These are phyloP conservation scores for Teratosphaeria pseudoeucalypti DNA, from an alignment of 2,329 filamentous ascomycete genomes.

Conservation along the genomic window DNA sequence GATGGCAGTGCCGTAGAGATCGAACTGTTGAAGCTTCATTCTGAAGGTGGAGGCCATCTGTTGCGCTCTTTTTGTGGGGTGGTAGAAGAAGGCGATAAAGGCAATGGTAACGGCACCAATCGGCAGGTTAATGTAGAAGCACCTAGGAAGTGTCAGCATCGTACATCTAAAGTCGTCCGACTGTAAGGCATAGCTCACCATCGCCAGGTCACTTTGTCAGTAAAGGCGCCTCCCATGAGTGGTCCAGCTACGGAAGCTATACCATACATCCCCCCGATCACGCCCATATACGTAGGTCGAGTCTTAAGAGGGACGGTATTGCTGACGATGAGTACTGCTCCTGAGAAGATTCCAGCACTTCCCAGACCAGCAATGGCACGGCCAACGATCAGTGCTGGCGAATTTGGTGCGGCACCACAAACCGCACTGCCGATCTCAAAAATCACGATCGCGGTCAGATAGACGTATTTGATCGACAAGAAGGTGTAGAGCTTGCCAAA, in stretches of 20 bases:
- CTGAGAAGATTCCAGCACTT: slow-evolving; percentile 40
- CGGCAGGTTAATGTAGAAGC: slow-evolving; percentile 45
- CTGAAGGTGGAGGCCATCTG: slow-evolving; percentile 26
- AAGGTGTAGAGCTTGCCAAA: slow-evolving; percentile 40
- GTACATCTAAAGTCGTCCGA: neutral
- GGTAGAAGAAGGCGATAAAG: slow-evolving; percentile 27
- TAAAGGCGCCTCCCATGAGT: slow-evolving; percentile 31
- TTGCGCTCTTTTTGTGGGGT: slow-evolving; percentile 21
- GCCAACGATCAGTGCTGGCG: slow-evolving; percentile 40
- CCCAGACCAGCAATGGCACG: slow-evolving; percentile 42
- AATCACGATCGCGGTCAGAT: slow-evolving; percentile 33
- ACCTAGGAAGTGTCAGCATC: slow-evolving; percentile 25
- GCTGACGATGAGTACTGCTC: slow-evolving; percentile 38
- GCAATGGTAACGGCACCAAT: slow-evolving; percentile 35
- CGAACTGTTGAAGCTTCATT: slow-evolving; percentile 34
- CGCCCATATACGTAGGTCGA: slow-evolving; percentile 39
- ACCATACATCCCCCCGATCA: slow-evolving; percentile 41
- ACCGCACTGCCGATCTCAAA: slow-evolving; percentile 45
- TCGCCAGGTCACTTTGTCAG: slow-evolving; percentile 22
- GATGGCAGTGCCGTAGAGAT: slow-evolving; percentile 36
- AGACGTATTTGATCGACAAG: slow-evolving; percentile 38
- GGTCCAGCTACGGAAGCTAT: slow-evolving; percentile 40
- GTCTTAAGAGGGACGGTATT: slow-evolving; percentile 35
- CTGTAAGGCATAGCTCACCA: slow-evolving; percentile 10
- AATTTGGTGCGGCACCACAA: slow-evolving; percentile 42